phyloP scores from a whole-genome alignment of 768 basidiomycete species.

The Termitomyces heimii region DNA sequence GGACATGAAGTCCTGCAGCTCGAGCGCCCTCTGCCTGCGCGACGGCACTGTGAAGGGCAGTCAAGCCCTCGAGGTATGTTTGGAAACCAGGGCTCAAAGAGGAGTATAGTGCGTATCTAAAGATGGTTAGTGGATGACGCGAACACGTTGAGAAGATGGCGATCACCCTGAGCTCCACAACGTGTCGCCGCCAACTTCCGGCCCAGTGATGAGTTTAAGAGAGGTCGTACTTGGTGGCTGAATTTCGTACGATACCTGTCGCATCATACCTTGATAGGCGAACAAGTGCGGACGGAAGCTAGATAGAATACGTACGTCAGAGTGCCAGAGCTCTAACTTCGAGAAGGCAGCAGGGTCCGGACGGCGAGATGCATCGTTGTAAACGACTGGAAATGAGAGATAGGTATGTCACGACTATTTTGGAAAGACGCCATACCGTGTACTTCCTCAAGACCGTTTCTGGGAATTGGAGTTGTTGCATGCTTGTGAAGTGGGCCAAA shows the following conservation, averaged over 20 bases:
- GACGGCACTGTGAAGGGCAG: conserved; percentile 70
- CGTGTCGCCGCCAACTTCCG: conserved; percentile 73
- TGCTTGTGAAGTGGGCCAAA: conserved; percentile 80
- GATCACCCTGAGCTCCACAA: conserved; percentile 74
- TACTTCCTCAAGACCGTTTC: conserved; percentile 70
- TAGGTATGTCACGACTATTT: conserved; percentile 5
- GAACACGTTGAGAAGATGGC: neutral
- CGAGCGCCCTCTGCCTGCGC: conserved; percentile 74
- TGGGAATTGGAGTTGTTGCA: conserved; percentile 74
- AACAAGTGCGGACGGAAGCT: neutral
- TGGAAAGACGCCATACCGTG: conserved; percentile 39
- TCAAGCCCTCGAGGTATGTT: conserved; percentile 67
- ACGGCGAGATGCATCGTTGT: conserved; percentile 58
- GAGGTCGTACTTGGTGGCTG: conserved; percentile 81
- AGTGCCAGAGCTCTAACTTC: conserved; percentile 76
- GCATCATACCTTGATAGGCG: neutral
- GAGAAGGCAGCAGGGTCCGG: conserved; percentile 63
- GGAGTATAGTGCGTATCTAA: conserved; percentile 78
- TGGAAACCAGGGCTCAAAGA: conserved; percentile 72
- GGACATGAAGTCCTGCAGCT: conserved; percentile 63
- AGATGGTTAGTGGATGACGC: neutral
- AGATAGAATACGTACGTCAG: conserved; percentile 46
- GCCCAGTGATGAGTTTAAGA: conserved; percentile 65
- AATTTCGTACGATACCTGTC: conserved; percentile 64
- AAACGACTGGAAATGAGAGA: conserved; percentile 45